Evolutionary conservation across 2,329 filamentous ascomycete genomes (phyloP).

Genomic region (Tolypocladium album): DNA sequence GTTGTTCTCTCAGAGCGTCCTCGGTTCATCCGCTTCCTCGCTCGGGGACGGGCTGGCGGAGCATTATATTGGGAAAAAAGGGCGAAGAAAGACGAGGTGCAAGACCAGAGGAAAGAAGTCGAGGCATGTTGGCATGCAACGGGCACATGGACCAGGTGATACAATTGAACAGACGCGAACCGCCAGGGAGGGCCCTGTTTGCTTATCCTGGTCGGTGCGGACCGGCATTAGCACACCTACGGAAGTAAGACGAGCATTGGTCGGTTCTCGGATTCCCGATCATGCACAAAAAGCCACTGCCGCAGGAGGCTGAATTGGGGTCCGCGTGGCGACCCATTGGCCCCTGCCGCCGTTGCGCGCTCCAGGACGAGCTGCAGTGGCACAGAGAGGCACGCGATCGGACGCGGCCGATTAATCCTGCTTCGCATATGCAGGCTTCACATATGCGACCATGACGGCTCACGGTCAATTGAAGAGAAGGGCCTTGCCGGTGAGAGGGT

Average conservation of each 20-base stretch:
- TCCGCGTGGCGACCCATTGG: not conserved
- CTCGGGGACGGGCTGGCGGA: too few relatives aligned
- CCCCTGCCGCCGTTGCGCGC: not conserved
- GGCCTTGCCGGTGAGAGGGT: not conserved
- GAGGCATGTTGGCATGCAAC: not conserved
- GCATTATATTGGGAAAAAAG: not conserved
- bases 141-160: not conserved
- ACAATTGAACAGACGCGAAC: not conserved
- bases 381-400: not conserved
- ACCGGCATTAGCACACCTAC: not conserved
- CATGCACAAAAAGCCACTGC: not conserved
- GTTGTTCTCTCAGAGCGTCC: not conserved
- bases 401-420: not conserved
- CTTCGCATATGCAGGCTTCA: not conserved
- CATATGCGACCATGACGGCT: not conserved
- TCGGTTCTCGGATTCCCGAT: not conserved
- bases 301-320: not conserved
- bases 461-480: not conserved
- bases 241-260: not conserved
- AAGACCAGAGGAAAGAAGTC: not conserved
- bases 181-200: not conserved
- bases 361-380: not conserved
- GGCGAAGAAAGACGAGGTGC: not conserved
- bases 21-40: not conserved
- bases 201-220: not conserved